Base-by-base conservation (phyloP, 495 filamentous ascomycete species). In the Xylaria curta region DNA sequence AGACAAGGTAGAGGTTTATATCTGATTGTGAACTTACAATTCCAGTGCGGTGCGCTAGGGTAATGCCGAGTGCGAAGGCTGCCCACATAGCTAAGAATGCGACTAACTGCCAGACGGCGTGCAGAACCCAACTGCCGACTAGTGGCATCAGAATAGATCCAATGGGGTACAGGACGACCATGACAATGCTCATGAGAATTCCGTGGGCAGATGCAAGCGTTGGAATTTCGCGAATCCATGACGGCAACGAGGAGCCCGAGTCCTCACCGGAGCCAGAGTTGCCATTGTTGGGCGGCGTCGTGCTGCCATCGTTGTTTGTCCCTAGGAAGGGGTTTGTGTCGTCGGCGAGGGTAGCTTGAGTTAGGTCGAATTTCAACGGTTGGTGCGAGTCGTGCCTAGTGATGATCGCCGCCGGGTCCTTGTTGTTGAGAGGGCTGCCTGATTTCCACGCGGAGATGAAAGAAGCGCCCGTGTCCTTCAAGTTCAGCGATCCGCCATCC, bases 381-480 rank as follows among this genome's bases (percentile, higher is more conserved):
- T 84, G 82, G 31, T 84, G 78, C 26, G 74, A 78, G 73, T 89
- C 86, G 78, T 97, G 94, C 68, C 89, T 82, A 10, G 51, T 40
- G 69, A 97, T 89, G 17, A 61, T 68, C 0, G 85, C 87, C 8
- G 78, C 79, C 3, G 74, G 53, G 65, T 84, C 84, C 13, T 85
- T 82, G 13, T 89, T 87, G 44, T 87, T 82, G 58, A 95, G 75
- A 1, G 90, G 73, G 0, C 79, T 76, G 5, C 94, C 91, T 15
- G 78, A 74, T 66, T 88, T 89, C 78, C 86, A 85, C 2, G 90
- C 91, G 75, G 85, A 91, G 72, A 97, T 91, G 88, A 92, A 95
- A 15, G 80, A 74, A 24, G 86, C 85, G 8, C 74, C 78, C 1
- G 83, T 76, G 72, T 85, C 75, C 26, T 72, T 83, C n/a, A 88